Conservation (phyloP, 352 stramenopile species). For the Globisporangium canariense region DNA sequence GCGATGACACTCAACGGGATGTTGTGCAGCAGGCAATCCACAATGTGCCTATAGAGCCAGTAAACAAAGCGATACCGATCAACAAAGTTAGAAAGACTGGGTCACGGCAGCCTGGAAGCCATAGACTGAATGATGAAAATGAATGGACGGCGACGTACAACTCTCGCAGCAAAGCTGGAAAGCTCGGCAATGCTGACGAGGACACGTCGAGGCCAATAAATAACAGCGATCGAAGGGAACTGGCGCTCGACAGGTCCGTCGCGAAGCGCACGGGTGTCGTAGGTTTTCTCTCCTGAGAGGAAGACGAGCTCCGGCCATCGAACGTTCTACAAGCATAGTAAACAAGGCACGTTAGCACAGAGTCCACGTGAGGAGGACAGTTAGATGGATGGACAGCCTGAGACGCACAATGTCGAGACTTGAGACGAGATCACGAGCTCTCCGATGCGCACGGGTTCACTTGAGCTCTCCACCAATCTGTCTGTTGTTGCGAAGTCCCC, state of each 20-base stretch:
- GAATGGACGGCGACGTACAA: slow-evolving; percentile 9
- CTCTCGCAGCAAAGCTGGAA: slow-evolving; percentile 21
- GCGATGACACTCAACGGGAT: slow-evolving; percentile 19
- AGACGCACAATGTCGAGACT: slow-evolving; percentile 2
- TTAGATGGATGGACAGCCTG: neutral
- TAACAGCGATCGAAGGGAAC: slow-evolving; percentile 13
- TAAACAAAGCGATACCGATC: neutral
- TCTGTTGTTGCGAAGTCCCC: neutral
- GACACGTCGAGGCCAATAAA: slow-evolving; percentile 38
- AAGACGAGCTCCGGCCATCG: neutral
- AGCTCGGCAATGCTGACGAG: slow-evolving; percentile 18
- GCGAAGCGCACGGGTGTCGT: slow-evolving; percentile 1
- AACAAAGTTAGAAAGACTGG: neutral
- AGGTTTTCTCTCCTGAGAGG: neutral
- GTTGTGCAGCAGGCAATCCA: slow-evolving; percentile 21
- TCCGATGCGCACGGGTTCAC: slow-evolving; percentile 3
- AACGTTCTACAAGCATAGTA: slow-evolving; percentile 6
- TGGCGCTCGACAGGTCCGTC: neutral
- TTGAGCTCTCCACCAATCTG: neutral
- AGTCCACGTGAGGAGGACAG: too few species aligned
- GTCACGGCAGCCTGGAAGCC: neutral
- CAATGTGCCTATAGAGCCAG: slow-evolving; percentile 13
- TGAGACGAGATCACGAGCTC: neutral
- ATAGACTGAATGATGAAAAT: too few species aligned
- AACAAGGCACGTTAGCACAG: neutral